phyloP scores from a whole-genome alignment of 352 stramenopile species.

The Elongisporangium anandrum region DNA sequence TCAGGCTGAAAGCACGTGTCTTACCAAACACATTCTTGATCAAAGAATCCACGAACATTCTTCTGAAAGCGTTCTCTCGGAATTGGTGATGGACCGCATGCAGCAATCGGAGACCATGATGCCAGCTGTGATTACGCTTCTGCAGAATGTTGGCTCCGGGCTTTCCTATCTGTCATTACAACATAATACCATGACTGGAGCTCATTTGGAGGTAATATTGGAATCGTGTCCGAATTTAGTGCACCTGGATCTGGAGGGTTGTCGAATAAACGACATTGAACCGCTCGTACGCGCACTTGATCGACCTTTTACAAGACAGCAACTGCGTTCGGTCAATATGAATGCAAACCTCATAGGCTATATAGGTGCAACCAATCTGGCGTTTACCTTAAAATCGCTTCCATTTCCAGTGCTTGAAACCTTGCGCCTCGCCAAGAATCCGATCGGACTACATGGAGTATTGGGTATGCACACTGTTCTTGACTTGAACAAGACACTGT shows the following conservation, averaged over 20 bases:
- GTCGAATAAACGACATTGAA: neutral
- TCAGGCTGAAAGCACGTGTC: neutral
- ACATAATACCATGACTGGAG: neutral
- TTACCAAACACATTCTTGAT: neutral
- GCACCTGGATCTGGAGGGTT: constrained; percentile 2
- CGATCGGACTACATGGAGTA: neutral
- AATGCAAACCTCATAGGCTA: constrained; percentile 1
- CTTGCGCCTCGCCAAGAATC: neutral
- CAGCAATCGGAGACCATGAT: neutral
- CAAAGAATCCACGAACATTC: neutral
- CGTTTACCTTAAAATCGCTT: neutral
- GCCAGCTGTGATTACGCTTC: neutral
- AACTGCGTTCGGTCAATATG: constrained; percentile 2
- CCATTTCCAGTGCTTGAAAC: constrained; percentile 1
- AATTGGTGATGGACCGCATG: neutral
- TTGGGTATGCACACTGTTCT: neutral
- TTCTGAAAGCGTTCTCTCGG: neutral
- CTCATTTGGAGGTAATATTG: neutral
- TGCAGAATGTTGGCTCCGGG: neutral
- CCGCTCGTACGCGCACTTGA: constrained; percentile 1
- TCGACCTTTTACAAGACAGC: neutral
- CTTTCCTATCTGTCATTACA: neutral
- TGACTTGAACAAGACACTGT: constrained; percentile 2
- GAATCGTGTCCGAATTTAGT: neutral
- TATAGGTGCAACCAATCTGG: neutral